These are phyloP conservation scores for Ogataea glucozyma DNA, from an alignment of 805 yeast genomes.

Conservation along the genomic window DNA sequence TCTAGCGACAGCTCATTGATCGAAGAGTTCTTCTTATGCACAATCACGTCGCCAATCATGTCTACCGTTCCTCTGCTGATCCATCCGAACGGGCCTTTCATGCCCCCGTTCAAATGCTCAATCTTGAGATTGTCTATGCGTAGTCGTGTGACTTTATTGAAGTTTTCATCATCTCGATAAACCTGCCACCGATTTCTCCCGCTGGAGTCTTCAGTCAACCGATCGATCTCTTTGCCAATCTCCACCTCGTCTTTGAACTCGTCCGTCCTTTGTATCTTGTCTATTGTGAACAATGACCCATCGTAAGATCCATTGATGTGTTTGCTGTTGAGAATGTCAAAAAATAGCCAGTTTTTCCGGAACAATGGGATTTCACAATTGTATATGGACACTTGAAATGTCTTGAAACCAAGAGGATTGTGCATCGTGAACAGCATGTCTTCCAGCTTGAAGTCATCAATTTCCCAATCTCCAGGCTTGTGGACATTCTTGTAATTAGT, in stretches of 20 bases:
- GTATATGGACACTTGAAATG: slow-evolving; percentile 85
- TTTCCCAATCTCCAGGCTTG: slow-evolving; percentile 89
- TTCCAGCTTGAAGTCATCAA: slow-evolving; percentile 77
- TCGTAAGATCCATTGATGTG: slow-evolving; percentile 90
- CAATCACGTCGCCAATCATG: slow-evolving; percentile 86
- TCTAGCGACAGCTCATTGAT: slow-evolving; percentile 46
- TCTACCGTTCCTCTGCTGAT: slow-evolving; percentile 89
- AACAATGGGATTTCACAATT: slow-evolving; percentile 77
- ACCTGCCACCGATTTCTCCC: slow-evolving; percentile 18
- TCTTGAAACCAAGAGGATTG: slow-evolving; percentile 81
- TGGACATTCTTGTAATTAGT: slow-evolving; percentile 72
- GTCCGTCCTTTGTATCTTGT: slow-evolving; percentile 65
- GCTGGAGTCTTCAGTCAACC: slow-evolving; percentile 14
- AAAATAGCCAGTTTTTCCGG: slow-evolving; percentile 91
- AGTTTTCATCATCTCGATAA: slow-evolving; percentile 19
- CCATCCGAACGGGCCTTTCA: slow-evolving; percentile 98
- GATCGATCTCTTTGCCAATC: slow-evolving; percentile 28
- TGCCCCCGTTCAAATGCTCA: slow-evolving; percentile 87
- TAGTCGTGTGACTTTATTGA: slow-evolving; percentile 64
- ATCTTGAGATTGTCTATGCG: slow-evolving; percentile 83
- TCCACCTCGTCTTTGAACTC: slow-evolving; percentile 41
- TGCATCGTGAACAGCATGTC: slow-evolving; percentile 80
- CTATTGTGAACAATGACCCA: slow-evolving; percentile 88
- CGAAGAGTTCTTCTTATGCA: slow-evolving; percentile 51
- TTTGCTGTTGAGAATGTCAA: slow-evolving; percentile 82